Evolutionary conservation across 441 rosid species (phyloP).

Genomic region (Populus hybrid): DNA sequence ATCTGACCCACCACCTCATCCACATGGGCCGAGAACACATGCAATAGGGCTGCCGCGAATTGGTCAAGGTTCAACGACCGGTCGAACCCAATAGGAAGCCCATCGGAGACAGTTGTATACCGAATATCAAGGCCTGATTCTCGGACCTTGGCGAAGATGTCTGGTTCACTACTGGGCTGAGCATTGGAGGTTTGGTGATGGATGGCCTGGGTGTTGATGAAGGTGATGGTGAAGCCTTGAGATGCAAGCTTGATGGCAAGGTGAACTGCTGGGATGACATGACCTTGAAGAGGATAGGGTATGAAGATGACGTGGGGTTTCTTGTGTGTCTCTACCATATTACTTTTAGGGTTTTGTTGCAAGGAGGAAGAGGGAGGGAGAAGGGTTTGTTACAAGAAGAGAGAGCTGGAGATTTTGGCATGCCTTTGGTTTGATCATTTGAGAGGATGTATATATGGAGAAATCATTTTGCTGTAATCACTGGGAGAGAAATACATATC

Average conservation of each 20-base stretch:
- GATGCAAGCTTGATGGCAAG: conserved; percentile 70
- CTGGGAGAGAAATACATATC: no score
- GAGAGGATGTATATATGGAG: background rate
- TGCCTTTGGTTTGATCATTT: background rate
- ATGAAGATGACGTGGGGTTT: conserved; percentile 56
- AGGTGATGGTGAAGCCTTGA: conserved; percentile 62
- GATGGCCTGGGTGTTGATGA: conserved; percentile 55
- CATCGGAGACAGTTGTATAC: conserved; percentile 52
- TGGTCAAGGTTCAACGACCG: conserved; percentile 58
- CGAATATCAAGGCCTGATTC: conserved; percentile 52
- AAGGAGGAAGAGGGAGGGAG: background rate
- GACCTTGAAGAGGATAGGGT: conserved; percentile 71
- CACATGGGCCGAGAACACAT: conserved; percentile 48
- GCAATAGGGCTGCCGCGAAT: conserved; percentile 40
- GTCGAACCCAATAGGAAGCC: conserved; percentile 59
- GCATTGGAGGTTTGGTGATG: conserved; percentile 44
- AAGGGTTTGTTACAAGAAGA: background rate
- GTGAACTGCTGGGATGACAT: conserved; percentile 51
- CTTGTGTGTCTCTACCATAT: conserved; percentile 22
- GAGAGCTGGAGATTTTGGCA: background rate
- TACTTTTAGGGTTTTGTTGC: background rate
- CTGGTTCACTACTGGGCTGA: conserved; percentile 13
- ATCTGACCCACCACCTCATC: conserved; percentile 39
- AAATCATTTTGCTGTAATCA: no score
- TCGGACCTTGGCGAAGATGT: conserved; percentile 43